Base-by-base conservation (phyloP, 495 filamentous ascomycete species). In the Daldinia loculata region DNA sequence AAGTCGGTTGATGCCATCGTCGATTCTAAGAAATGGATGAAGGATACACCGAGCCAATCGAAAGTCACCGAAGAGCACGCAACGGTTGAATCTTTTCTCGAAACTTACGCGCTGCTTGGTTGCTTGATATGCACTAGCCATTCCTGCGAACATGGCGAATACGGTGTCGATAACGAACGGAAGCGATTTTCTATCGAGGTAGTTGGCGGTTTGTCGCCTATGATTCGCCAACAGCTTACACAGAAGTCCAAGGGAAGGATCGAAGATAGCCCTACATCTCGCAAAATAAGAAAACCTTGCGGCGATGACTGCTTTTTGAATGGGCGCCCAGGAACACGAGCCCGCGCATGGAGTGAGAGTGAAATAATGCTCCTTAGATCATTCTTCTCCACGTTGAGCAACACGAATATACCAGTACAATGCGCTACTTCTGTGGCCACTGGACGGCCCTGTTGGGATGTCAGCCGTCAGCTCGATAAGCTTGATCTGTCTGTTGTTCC, bases 141-240 rank as follows among this genome's bases (percentile, higher is more conserved):
- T 63, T 83, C 83, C 38, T 85, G 83, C 61, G 82, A 84, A 64
- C 83, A 85, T 56, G 83, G 83, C 43, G 82, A 84, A 26, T 83
- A 83, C n/a, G 79, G 81, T 57, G 67, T 76, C 9, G 77, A 82
- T 12, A 85, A 85, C 32, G 78, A 82, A 62, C 76, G 79, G 48
- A 79, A 80, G 50, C 78, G 79, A 5, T 82, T 83, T 55, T 82
- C 80, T 5, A 58, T 83, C 4, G 82, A 83, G 55, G 72, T 74
- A 12, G 36, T 75, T 11, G 75, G 75, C 11, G 75, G 75, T 24
- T 32, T 77, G 15, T 67, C 70, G 17, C 70, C 63, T 19, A 58
- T 75, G 65, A 69, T 77, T 51, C 70, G 67, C 27, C 75, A 77
- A 29, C 70, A 77, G 39, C 61, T 73, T 32, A 66, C 50, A 12